Percentiles rank a stretch among this genome's conserved stretches.
Evolutionary conservation across 805 yeast genomes (phyloP).

Genomic region (Yarrowia sp.): DNA sequence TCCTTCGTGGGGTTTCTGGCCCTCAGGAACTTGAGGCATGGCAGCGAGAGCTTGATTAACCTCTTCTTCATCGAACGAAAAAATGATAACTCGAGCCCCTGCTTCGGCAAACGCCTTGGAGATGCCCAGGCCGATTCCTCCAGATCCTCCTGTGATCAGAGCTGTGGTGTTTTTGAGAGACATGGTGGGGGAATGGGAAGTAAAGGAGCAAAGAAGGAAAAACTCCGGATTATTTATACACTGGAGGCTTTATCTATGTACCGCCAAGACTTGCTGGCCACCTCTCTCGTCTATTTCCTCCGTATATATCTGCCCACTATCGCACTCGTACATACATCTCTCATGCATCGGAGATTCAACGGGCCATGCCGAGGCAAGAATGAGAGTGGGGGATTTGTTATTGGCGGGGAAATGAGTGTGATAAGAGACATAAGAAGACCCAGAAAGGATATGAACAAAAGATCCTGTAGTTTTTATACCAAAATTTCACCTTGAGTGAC

Average conservation of each 20-base stretch:
- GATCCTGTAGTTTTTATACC: too few relatives aligned
- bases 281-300: background rate
- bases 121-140: slow-evolving; percentile 64
- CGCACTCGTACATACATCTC: background rate
- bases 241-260: background rate
- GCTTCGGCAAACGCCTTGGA: slow-evolving; percentile 49
- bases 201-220: background rate
- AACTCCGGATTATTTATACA: background rate
- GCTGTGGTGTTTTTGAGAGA: slow-evolving; percentile 24
- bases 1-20: background rate
- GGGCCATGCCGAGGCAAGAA: background rate
- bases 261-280: slow-evolving; percentile 10
- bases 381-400: background rate
- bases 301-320: background rate
- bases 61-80: slow-evolving; percentile 47
- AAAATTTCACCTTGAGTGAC: too few relatives aligned
- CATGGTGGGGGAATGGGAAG: background rate
- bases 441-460: too few relatives aligned
- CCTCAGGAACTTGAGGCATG: background rate
- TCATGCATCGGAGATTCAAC: slow-evolving; percentile 8
- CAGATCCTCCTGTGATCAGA: slow-evolving; percentile 63
- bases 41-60: slow-evolving; percentile 40
- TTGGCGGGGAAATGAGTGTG: too few relatives aligned
- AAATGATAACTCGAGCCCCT: slow-evolving; percentile 54
- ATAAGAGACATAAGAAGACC: too few relatives aligned